These are phyloP conservation scores for Cyberlindnera misumaiensis DNA, from an alignment of 805 yeast genomes.

Conservation along the genomic window DNA sequence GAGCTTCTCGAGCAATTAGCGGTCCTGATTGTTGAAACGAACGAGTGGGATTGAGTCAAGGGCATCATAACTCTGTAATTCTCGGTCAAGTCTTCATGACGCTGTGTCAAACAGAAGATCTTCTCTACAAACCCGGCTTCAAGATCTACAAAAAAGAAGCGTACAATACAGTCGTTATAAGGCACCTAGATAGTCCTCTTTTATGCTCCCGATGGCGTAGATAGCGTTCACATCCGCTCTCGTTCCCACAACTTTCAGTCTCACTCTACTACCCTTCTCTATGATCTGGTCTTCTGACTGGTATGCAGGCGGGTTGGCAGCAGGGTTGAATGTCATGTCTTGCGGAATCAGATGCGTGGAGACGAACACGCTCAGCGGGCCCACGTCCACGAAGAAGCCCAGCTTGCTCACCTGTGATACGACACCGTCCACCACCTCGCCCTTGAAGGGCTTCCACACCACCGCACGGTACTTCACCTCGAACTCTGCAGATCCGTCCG, in stretches of 20 bases:
- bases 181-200: conserved; percentile 96
- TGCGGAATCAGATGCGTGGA: conserved; percentile 92
- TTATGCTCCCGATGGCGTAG: conserved; percentile 95
- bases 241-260: conserved; percentile 95
- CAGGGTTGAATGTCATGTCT: conserved; percentile 89
- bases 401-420: conserved; percentile 89
- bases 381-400: conserved; percentile 98
- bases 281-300: conserved; percentile 92
- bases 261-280: conserved; percentile 87
- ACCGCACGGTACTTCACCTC: conserved; percentile 94
- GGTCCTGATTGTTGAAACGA: conserved; percentile 39
- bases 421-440: conserved; percentile 96
- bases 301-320: conserved; percentile 97
- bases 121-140: too few species aligned
- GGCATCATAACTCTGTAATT: too few species aligned
- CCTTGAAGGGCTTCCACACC: conserved; percentile 97
- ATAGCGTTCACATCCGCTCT: conserved; percentile 96
- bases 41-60: conserved; percentile 46
- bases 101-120: too few species aligned
- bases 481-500: conserved; percentile 91
- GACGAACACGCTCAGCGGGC: conserved; percentile 91
- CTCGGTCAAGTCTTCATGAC: too few species aligned
- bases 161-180: conserved; percentile 26
- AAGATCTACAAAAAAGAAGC: too few species aligned
- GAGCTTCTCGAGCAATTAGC: conserved; percentile 56